phyloP scores from a whole-genome alignment of 2,329 filamentous ascomycete genomes.

The Phoma sp. region DNA sequence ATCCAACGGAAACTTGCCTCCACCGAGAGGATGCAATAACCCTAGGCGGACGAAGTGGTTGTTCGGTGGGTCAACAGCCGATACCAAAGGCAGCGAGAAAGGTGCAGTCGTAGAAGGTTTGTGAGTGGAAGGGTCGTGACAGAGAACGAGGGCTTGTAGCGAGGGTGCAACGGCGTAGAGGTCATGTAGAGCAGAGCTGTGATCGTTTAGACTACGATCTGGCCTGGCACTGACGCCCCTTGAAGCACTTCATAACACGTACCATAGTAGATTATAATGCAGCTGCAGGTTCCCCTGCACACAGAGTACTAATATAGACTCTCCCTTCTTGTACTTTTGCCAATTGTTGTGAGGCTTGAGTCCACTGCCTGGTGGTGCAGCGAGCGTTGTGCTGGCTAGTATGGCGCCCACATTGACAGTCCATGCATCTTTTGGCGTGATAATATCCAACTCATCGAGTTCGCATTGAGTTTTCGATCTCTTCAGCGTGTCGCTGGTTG shows the following conservation, averaged over 20 bases:
- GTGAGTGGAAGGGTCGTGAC: constrained; percentile 43
- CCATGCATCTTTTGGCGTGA: constrained; percentile 41
- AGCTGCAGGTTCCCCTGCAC: constrained; percentile 45
- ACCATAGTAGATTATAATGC: constrained; percentile 49
- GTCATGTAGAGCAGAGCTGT: constrained; percentile 37
- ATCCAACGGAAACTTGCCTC: constrained; percentile 53
- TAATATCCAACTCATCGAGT: constrained; percentile 44
- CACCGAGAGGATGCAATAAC: constrained; percentile 55
- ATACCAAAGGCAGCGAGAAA: constrained; percentile 42
- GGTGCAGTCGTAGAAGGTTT: constrained; percentile 31
- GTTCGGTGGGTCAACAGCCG: constrained; percentile 39
- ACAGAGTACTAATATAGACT: constrained; percentile 39
- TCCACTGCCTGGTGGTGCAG: constrained; percentile 20
- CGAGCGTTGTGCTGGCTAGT: constrained; percentile 36
- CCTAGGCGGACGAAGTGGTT: constrained; percentile 52
- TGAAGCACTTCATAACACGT: constrained; percentile 5
- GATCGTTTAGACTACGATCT: constrained; percentile 2
- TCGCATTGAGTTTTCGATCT: constrained; percentile 46
- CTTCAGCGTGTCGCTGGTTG: constrained; percentile 40
- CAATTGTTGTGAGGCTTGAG: constrained; percentile 39
- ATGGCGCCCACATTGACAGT: constrained; percentile 41
- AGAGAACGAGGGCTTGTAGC: constrained; percentile 45
- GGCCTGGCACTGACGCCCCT: no score
- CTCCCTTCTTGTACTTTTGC: constrained; percentile 25
- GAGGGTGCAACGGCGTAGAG: constrained; percentile 43